phyloP scores from a whole-genome alignment of 257 asterid genomes.

The Paulownia fortunei region DNA sequence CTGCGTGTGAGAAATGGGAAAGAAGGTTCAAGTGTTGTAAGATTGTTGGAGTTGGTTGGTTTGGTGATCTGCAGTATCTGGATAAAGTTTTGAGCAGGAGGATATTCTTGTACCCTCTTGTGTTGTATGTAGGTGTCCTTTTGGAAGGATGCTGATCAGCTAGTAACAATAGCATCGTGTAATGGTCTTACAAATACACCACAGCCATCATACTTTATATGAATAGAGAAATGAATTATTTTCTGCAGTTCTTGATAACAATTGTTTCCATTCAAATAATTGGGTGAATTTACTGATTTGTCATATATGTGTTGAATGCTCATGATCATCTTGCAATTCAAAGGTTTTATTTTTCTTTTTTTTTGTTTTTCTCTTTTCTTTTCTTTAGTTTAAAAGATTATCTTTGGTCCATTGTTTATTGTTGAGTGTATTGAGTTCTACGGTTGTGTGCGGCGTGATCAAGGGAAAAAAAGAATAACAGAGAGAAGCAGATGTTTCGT shows the following conservation, averaged over 20 bases:
- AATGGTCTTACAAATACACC: constrained; percentile 3
- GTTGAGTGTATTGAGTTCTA: background rate
- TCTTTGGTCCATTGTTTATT: background rate
- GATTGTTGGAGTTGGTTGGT: constrained; percentile 8
- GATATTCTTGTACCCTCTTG: background rate
- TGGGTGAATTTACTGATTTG: background rate
- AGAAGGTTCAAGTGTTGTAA: background rate
- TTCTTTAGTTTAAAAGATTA: background rate
- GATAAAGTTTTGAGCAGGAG: background rate
- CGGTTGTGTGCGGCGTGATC: background rate
- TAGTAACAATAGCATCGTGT: background rate
- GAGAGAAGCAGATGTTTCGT: background rate
- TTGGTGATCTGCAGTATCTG: background rate
- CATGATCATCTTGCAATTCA: constrained; percentile 13
- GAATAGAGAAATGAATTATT: background rate
- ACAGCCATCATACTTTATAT: background rate
- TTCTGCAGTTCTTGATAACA: constrained; percentile 8
- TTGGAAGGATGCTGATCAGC: background rate
- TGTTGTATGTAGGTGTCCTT: background rate
- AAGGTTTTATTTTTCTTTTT: background rate
- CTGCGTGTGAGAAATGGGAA: background rate
- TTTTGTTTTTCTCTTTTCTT: too few relatives aligned
- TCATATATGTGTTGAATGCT: background rate
- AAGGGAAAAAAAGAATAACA: background rate
- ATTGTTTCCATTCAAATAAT: background rate